These are phyloP conservation scores for Phoenix roebelenii DNA, from an alignment of 176 grass and related monocot species.

Conservation along the genomic window DNA sequence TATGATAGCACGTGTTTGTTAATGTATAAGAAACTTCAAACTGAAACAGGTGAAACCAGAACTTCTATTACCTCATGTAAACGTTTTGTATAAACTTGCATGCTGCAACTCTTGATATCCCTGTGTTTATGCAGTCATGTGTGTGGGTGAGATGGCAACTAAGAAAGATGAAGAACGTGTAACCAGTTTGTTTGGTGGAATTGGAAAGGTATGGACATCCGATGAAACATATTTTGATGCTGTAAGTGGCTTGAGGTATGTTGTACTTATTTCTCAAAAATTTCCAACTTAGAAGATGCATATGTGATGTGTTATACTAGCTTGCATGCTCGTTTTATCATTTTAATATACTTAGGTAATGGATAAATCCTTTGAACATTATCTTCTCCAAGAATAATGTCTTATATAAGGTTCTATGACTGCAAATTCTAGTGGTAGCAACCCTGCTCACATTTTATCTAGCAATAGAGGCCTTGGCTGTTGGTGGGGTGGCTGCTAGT, in stretches of 20 bases:
- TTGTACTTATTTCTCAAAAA: neutral
- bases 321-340: no score
- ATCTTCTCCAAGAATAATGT: neutral
- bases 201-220: constrained; percentile 94
- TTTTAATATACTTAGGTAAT: no score
- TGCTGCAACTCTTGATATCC: constrained; percentile 9
- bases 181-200: constrained; percentile 56
- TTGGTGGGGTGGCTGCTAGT: constrained; percentile 95
- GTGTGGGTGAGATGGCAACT: constrained; percentile 66
- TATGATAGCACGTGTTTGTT: no score
- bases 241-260: constrained; percentile 89
- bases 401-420: neutral
- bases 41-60: no score
- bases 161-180: constrained; percentile 74
- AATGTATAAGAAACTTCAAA: no score
- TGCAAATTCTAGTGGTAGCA: constrained; percentile 68
- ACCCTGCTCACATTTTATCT: constrained; percentile 93
- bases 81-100: neutral
- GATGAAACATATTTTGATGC: constrained; percentile 99
- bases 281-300: no score
- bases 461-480: constrained; percentile 92
- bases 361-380: no score
- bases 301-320: no score
- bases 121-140: constrained; percentile 53
- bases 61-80: no score